Evolutionary conservation across 177 flowering plant species (phyloP), one percentile per base, ranked within the genome.

Genomic region (Vitis hybrid): DNA sequence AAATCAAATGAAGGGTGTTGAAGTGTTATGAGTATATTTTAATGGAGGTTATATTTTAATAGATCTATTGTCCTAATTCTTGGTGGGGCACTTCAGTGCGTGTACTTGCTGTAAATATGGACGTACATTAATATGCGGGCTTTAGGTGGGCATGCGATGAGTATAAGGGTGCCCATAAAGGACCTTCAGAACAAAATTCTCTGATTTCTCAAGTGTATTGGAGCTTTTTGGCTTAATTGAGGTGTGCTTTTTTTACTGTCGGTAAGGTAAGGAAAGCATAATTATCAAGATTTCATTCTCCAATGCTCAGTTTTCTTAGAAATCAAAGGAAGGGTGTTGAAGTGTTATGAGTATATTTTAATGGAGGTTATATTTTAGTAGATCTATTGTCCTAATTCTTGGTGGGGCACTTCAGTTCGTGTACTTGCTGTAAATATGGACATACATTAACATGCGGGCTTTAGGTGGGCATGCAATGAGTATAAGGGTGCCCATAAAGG

Each of bases 401-500:
- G 82, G 76, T 54, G 56, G 82, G 78, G 69, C 78, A 66, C 80
- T 71, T 27, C 56, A 69, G 72, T 67, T 59, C 64, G 80, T 78
- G 80, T 60, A 51, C 75, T 68, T 74, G 72, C 74, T 66, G 85
- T 77, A 78, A 81, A 78, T 78, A 69, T 76, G 82, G 82, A 78
- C 80, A 51, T 32, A 81, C 11, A 81, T 14, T 21, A 56, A 76
- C 18, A 54, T 76, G 80, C 67, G 55, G 80, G 78, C 73, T 76
- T 82, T 82, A 82, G 80, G 78, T 75, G 84, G 77, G 80, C 65
- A 60, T 61, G 3, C n/a, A 1, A 6, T 65, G 55, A 70, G 54
- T 35, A 14, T 35, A 32, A 32, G 40, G 40, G 40, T 79, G 82
- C 83, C 81, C 91, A 81, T 82, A 83, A 88, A 86, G 90, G 72